Evolutionary conservation across 2,329 filamentous ascomycete species (phyloP).

Genomic region (Fusarium oxysporum): DNA sequence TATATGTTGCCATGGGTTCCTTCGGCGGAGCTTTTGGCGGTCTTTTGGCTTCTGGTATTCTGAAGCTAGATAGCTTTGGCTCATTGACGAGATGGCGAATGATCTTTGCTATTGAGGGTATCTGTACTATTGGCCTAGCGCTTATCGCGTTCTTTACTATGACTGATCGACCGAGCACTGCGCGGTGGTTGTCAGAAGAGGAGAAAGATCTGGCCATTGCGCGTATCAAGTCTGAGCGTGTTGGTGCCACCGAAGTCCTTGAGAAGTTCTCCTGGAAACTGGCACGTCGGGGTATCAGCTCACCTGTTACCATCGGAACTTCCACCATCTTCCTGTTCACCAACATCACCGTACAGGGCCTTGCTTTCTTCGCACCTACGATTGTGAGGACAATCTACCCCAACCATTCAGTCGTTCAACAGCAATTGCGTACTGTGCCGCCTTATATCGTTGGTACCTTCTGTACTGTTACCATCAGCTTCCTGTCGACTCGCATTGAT

Average conservation of each 20-base stretch:
- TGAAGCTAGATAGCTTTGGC: not conserved
- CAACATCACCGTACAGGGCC: constrained; percentile 74
- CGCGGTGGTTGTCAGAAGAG: constrained; percentile 69
- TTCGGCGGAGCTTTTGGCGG: constrained; percentile 14
- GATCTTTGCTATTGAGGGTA: constrained; percentile 71
- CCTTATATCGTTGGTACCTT: constrained; percentile 60
- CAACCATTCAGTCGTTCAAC: constrained; percentile 61
- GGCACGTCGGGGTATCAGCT: constrained; percentile 11
- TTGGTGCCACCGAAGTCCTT: constrained; percentile 65
- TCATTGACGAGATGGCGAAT: constrained; percentile 15
- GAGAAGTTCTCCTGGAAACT: constrained; percentile 26
- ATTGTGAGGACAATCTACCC: constrained; percentile 74
- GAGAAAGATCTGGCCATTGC: constrained; percentile 72
- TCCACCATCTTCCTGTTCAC: constrained; percentile 69
- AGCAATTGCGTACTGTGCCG: constrained; percentile 67
- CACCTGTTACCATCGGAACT: constrained; percentile 64
- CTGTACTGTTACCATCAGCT: constrained; percentile 57
- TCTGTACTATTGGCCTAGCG: not conserved
- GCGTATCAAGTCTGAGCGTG: constrained; percentile 67
- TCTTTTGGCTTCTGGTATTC: constrained; percentile 10
- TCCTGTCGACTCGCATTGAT: constrained; percentile 59
- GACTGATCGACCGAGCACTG: constrained; percentile 73
- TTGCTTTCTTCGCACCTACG: constrained; percentile 73
- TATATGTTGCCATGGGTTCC: constrained; percentile 24
- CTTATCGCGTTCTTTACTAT: constrained; percentile 58